Conservation (phyloP, 2,329 filamentous ascomycete species). For the Lasiodiplodia sp. region DNA sequence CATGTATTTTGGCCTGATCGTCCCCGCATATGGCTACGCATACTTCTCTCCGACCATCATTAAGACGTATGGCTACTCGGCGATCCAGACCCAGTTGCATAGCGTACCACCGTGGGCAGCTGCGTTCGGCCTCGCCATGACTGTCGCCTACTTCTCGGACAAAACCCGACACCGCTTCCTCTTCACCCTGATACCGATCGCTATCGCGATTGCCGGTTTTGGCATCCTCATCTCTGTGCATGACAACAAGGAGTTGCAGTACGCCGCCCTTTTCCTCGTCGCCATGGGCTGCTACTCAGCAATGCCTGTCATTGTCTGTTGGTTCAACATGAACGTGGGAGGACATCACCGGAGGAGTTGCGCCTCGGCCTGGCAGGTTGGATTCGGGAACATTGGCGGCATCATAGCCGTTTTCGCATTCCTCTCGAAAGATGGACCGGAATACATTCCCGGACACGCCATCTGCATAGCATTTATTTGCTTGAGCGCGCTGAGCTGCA, state of each 20-base stretch:
- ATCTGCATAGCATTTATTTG: slow-evolving; percentile 79
- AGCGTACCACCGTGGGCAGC: slow-evolving; percentile 69
- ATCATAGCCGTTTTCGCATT: slow-evolving; percentile 62
- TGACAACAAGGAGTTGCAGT: slow-evolving; percentile 71
- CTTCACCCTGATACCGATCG: slow-evolving; percentile 74
- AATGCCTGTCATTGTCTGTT: slow-evolving; percentile 80
- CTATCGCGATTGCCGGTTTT: slow-evolving; percentile 75
- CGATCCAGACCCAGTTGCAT: slow-evolving; percentile 62
- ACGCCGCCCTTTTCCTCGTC: slow-evolving; percentile 82
- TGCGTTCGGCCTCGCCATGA: slow-evolving; percentile 81
- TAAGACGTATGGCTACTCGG: slow-evolving; percentile 57
- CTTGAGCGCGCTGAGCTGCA: slow-evolving; percentile 68
- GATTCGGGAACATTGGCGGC: slow-evolving; percentile 58
- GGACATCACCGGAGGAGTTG: slow-evolving; percentile 59
- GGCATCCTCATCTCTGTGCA: slow-evolving; percentile 76
- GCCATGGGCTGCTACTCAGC: slow-evolving; percentile 81
- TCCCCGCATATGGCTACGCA: slow-evolving; percentile 49
- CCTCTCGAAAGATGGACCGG: slow-evolving; percentile 66
- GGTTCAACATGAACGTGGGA: slow-evolving; percentile 63
- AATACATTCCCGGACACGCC: slow-evolving; percentile 75
- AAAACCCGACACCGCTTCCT: slow-evolving; percentile 73
- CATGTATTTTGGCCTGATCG: slow-evolving; percentile 60
- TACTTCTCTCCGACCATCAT: slow-evolving; percentile 60
- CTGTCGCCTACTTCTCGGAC: slow-evolving; percentile 76
- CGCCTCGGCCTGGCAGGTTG: slow-evolving; percentile 59